Base-by-base conservation (phyloP, 805 yeast genomes). In the Candida saitoana region DNA sequence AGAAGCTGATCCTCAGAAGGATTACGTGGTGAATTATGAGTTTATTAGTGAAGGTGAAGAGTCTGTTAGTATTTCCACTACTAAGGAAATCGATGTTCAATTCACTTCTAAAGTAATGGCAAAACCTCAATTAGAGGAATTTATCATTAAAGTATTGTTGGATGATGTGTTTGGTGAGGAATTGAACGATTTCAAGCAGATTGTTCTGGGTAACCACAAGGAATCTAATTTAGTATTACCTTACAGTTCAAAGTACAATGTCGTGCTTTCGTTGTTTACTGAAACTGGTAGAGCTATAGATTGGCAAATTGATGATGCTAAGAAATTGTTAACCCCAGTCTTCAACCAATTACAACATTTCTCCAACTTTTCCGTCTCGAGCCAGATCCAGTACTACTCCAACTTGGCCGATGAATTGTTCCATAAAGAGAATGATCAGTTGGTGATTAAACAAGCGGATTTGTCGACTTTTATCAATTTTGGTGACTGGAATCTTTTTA, bases 401-500 rank as follows among this genome's bases (percentile, higher is more conserved):
- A 57, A 56, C 24, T 62, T 77, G 34, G 47, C 55, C 36, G 54
- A 67, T 25, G 34, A 40, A 7, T 54, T 49, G 27, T 55, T 62
- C 34, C 55, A 49, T 16, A 44, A 52, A 18, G 48, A 49, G 5
- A 45, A 49, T 15, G 62, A 57, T 2, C 49, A 59, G 0, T 60
- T 63, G 16, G 44, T 69, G 2, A 65, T 84, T 14, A 67, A 69
- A 18, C 63, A 70, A 41, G 57, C 68, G 6, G 84, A 84, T 42
- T 68, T 90, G 27, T 74, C 95, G 2, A 84, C 90, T 11, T 79
- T 87, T 49, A 76, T 90, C 45, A 93, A 91, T 61, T 80, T 79
- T 50, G 89, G 93, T 2, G 95, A 86, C 49, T 85, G 95, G 95
- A 83, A 83, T 42, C 64, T 79, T 40, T 73, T 51, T 70, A 84